Conservation (phyloP, 768 basidiomycete species). For the Lactifluus rugatus region DNA sequence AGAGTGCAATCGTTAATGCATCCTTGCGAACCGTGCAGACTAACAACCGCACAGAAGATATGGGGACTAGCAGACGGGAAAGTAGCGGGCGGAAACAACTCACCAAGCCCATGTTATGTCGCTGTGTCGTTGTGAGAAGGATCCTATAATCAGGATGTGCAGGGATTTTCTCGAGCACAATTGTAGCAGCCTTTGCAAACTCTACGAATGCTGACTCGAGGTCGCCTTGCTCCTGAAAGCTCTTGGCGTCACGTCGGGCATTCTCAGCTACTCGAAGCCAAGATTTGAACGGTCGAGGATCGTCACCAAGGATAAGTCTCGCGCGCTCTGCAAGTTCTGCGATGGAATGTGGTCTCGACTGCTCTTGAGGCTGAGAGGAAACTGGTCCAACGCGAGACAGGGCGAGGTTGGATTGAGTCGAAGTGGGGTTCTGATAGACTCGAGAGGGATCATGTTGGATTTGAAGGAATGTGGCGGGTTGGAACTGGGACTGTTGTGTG, state of each 20-base stretch:
- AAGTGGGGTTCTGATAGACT: constrained; percentile 12
- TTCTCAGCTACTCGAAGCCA: constrained; percentile 58
- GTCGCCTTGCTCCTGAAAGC: constrained; percentile 35
- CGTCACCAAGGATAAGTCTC: constrained; percentile 46
- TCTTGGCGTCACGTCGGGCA: constrained; percentile 36
- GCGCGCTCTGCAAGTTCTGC: constrained; percentile 57
- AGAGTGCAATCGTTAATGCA: too few relatives aligned
- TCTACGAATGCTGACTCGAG: constrained; percentile 64
- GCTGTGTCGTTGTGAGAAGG: constrained; percentile 46
- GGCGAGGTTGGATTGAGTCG: constrained; percentile 3
- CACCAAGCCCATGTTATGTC: constrained; percentile 60
- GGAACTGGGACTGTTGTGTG: constrained; percentile 8
- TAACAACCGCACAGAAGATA: background rate
- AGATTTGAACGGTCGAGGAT: constrained; percentile 49
- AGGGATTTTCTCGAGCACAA: constrained; percentile 74
- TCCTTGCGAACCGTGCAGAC: background rate
- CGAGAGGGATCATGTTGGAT: background rate
- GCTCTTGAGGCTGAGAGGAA: background rate
- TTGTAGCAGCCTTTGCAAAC: constrained; percentile 62
- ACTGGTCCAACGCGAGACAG: background rate
- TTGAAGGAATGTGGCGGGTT: constrained; percentile 4
- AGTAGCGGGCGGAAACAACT: constrained; percentile 27
- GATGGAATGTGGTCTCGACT: constrained; percentile 40
- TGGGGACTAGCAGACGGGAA: background rate
- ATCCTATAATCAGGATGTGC: constrained; percentile 55